Base-by-base conservation (phyloP, 768 basidiomycete genomes). In the Daedaleopsis nitida region DNA sequence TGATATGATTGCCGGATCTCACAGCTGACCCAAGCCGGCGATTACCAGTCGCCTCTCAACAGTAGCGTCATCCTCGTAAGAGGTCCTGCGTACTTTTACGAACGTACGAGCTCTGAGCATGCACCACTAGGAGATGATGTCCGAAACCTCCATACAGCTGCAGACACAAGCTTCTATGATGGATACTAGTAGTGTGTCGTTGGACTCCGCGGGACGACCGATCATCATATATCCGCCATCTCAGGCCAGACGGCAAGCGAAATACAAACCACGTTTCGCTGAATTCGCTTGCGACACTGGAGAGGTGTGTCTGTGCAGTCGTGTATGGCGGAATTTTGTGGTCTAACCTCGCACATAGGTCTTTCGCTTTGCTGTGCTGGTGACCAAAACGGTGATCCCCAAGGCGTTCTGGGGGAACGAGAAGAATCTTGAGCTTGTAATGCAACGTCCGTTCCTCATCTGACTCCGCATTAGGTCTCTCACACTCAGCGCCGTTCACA, bases 371-470 rank as follows among this genome's bases (percentile, higher is more conserved):
- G 84, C 84, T 11, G 75, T 77, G 5, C 69, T 84, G 3, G 77
- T 89, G 39, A 89, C 91, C 0, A 84, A 85, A 60, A 68, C 79
- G 9, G 84, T 94, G 16, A 86, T 96, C 55, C 92, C 92, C 2
- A 81, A 81, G 34, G 76, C 78, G 14, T 83, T 96, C 61, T 96
- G 95, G 93, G 95, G 95, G 12, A 86, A 82, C 21, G 70, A 77
- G 38, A 72, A 63, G 43, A 98, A 98, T 68, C 81, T 86, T 48
- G 78, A 83, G 55, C 62, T 84, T 9, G 73, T 92, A 17, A 76
- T 85, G 59, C 68, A 74, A 39, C 77, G 92, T 94, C 68, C 65
- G 83, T 73, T 4, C 34, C 21, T 27, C 39, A 37, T 23, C 13
- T 1, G 9, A 24, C 38, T 17, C 39, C 12, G 5, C 35, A 16